These are phyloP conservation scores for Erigeron canadensis DNA, from an alignment of 129 eudicot species.

Conservation along the genomic window DNA sequence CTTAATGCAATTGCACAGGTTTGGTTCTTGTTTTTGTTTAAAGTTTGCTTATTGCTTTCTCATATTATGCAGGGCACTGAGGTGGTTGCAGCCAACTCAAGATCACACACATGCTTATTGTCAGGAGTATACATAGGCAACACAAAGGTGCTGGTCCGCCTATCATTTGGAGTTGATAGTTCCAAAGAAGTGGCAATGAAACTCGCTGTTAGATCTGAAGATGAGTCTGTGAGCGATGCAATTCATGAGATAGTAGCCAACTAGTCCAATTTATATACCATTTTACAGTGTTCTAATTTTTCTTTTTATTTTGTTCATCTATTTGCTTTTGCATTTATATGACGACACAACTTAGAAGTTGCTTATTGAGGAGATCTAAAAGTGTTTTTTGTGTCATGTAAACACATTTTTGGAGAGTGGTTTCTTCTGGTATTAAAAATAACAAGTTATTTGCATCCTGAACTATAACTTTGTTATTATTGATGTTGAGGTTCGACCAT, in stretches of 20 bases:
- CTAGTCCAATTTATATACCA: constrained; percentile 26
- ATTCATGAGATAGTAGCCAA: constrained; percentile 91
- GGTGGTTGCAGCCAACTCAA: constrained; percentile 69
- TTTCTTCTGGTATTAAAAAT: neutral
- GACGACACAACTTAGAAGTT: neutral
- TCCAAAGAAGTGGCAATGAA: constrained; percentile 91
- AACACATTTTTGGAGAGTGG: neutral
- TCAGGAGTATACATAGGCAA: constrained; percentile 86
- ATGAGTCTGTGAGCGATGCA: constrained; percentile 67
- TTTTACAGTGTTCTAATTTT: neutral
- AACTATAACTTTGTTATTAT: neutral
- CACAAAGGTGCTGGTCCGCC: constrained; percentile 74
- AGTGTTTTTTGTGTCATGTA: neutral
- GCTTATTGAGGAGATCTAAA: constrained; percentile 6
- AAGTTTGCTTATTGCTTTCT: neutral
- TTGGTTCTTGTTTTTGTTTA: neutral
- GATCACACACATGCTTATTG: constrained; percentile 84
- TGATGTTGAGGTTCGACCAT: neutral
- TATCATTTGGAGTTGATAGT: constrained; percentile 75
- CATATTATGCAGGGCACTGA: constrained; percentile 68
- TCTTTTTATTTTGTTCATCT: neutral
- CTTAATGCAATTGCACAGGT: neutral
- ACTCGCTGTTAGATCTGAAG: constrained; percentile 87
- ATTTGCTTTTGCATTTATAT: neutral
- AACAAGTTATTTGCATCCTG: neutral